These are phyloP conservation scores for Vicia villosa DNA, from an alignment of 306 rosid species.

Conservation along the genomic window DNA sequence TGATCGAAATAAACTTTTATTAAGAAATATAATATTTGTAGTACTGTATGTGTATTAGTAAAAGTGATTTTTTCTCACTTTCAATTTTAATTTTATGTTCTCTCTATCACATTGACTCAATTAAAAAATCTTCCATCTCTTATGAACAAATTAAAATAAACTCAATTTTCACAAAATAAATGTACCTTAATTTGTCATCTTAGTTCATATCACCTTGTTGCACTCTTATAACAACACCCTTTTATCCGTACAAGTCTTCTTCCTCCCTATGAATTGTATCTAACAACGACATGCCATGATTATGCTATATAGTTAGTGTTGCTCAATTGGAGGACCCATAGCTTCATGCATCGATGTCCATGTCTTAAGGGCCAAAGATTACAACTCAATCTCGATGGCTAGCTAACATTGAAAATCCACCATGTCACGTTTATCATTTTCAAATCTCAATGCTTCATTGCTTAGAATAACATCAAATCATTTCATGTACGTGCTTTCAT, in stretches of 20 bases:
- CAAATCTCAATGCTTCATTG: conserved; percentile 23
- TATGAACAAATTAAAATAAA: no score
- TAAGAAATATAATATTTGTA: no score
- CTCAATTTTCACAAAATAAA: no score
- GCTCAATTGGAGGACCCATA: conserved; percentile 17
- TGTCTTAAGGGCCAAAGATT: background rate
- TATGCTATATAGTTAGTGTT: background rate
- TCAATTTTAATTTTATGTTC: no score
- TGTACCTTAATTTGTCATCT: no score
- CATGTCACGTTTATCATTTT: background rate
- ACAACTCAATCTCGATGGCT: background rate
- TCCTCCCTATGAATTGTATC: conserved; percentile 34
- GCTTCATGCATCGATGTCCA: conserved; percentile 16
- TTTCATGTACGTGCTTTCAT: background rate
- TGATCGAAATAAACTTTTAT: no score
- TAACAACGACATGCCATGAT: conserved; percentile 9
- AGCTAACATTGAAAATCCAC: background rate
- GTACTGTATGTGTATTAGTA: no score
- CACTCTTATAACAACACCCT: background rate
- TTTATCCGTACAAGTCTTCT: conserved; percentile 19
- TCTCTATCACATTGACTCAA: no score
- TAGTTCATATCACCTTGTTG: no score
- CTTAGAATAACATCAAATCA: background rate
- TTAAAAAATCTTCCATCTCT: no score
- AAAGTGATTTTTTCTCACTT: no score